phyloP scores from a whole-genome alignment of 2,329 filamentous ascomycete genomes.

The Fusarium lateritium region DNA sequence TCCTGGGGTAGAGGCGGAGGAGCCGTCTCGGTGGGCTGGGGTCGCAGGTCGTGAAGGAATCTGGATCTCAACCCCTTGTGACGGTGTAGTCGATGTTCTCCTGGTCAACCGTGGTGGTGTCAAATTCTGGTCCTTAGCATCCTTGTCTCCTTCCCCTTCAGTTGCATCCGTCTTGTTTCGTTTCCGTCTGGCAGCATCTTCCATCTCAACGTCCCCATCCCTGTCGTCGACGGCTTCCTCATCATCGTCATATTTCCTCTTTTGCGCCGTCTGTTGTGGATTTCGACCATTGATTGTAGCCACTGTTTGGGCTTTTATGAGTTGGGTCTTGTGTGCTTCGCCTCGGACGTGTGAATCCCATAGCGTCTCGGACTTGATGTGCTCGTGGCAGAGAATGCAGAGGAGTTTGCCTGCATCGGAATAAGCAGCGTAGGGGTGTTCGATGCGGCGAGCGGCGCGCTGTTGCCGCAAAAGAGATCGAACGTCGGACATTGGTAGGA shows the following conservation, averaged over 20 bases:
- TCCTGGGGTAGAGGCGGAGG: conserved; percentile 59
- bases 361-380: conserved; percentile 74
- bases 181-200: conserved; percentile 59
- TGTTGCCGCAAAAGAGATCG: conserved; percentile 85
- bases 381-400: conserved; percentile 76
- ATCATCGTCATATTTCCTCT: conserved; percentile 56
- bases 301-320: conserved; percentile 44
- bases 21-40: conserved; percentile 62
- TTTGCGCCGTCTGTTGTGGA: conserved; percentile 44
- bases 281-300: conserved; percentile 31
- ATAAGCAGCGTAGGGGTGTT: conserved; percentile 78
- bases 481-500: conserved; percentile 78
- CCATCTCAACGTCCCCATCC: conserved; percentile 55
- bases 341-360: conserved; percentile 76
- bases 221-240: conserved; percentile 47
- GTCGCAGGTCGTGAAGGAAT: conserved; percentile 76
- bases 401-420: conserved; percentile 76
- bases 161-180: conserved; percentile 60
- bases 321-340: conserved; percentile 56
- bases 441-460: conserved; percentile 79
- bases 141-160: conserved; percentile 39
- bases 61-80: conserved; percentile 71
- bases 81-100: conserved; percentile 66
- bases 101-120: conserved; percentile 63
- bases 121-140: conserved; percentile 40